Conservation (phyloP, 2,329 filamentous ascomycete species). For the Pestalotiopsis sp. region DNA sequence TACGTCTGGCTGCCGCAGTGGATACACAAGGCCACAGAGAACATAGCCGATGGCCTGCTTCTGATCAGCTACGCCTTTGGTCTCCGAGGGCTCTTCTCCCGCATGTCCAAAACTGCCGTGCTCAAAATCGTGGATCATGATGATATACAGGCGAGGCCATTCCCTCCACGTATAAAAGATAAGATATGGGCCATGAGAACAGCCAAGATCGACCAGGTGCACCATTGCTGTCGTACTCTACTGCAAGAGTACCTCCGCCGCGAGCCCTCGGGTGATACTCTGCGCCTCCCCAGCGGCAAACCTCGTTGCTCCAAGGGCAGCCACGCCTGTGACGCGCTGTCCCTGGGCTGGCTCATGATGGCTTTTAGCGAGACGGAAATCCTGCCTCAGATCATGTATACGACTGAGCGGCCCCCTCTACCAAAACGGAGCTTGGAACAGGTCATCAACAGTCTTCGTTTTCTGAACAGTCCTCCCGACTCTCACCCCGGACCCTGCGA, state of each 20-base stretch:
- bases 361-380: constrained; percentile 50
- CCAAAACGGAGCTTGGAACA: constrained; percentile 46
- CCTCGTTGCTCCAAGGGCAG: constrained; percentile 54
- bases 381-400: constrained; percentile 42
- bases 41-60: constrained; percentile 52
- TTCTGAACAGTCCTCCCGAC: constrained; percentile 47
- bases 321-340: constrained; percentile 54
- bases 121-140: constrained; percentile 47
- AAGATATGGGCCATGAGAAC: constrained; percentile 51
- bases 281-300: constrained; percentile 37
- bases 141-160: constrained; percentile 45
- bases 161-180: constrained; percentile 50
- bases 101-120: constrained; percentile 52
- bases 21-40: constrained; percentile 50
- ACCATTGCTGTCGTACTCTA: constrained; percentile 45
- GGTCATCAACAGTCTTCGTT: constrained; percentile 45
- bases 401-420: constrained; percentile 25
- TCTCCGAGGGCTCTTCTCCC: constrained; percentile 48
- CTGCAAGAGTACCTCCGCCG: constrained; percentile 49
- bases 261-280: not conserved
- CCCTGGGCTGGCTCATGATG: constrained; percentile 59
- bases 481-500: constrained; percentile 51
- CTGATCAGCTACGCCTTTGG: constrained; percentile 59
- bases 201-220: constrained; percentile 54
- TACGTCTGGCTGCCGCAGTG: constrained; percentile 56